phyloP scores from a whole-genome alignment of 495 filamentous ascomycete species.

The Daldinia caldariorum region DNA sequence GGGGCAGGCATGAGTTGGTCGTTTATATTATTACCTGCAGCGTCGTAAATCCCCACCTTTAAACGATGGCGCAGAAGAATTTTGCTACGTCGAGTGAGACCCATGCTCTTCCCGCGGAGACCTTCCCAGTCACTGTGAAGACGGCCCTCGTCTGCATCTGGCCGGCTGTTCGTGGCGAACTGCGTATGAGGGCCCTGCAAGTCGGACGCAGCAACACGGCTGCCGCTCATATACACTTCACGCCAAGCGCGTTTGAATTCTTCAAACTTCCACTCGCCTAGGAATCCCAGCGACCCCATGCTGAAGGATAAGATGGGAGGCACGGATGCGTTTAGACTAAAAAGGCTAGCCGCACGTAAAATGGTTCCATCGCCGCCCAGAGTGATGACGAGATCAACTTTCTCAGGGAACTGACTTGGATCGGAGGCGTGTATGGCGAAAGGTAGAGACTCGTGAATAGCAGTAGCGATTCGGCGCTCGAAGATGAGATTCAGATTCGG shows the following conservation, averaged over 20 bases:
- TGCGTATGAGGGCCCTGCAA: conserved; percentile 58
- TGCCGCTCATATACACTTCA: conserved; percentile 92
- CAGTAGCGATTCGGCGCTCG: conserved; percentile 75
- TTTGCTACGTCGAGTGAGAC: conserved; percentile 73
- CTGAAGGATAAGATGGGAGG: conserved; percentile 95
- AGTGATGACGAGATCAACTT: conserved; percentile 86
- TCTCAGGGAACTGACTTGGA: conserved; percentile 62
- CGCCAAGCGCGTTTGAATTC: conserved; percentile 91
- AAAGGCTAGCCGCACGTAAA: conserved; percentile 87
- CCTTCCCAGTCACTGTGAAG: conserved; percentile 66
- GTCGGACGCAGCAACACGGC: conserved; percentile 62
- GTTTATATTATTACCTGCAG: conserved; percentile 65
- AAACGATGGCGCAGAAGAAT: conserved; percentile 87
- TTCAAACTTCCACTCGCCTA: conserved; percentile 94
- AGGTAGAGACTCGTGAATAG: conserved; percentile 75
- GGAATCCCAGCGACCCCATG: conserved; percentile 94
- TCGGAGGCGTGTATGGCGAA: conserved; percentile 79
- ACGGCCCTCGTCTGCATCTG: conserved; percentile 31
- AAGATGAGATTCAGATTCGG: conserved; percentile 83
- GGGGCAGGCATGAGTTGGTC: conserved; percentile 58
- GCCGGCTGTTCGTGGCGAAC: conserved; percentile 40
- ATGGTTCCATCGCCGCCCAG: conserved; percentile 97
- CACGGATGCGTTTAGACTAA: conserved; percentile 80
- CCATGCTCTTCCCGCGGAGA: conserved; percentile 83
- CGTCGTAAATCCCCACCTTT: conserved; percentile 79